A percentile compares a stretch with the other conserved stretches of the same genome.
phyloP scores from a whole-genome alignment of 2,329 filamentous ascomycete genomes.

The Coniosporium tulheliwenetii region DNA sequence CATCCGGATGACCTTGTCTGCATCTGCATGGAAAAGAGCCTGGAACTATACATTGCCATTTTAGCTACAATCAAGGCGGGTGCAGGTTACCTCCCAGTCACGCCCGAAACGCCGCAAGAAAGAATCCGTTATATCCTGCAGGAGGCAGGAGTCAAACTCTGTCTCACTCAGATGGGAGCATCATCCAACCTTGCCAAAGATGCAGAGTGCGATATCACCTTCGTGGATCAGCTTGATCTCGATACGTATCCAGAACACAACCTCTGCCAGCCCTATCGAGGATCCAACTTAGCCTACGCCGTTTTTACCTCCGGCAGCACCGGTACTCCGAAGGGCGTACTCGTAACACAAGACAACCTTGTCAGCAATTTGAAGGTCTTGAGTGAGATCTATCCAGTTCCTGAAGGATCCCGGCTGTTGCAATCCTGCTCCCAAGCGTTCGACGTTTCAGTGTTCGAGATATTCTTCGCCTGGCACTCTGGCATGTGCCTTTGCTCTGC shows the following conservation, averaged over 20 bases:
- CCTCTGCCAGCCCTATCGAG: constrained; percentile 19
- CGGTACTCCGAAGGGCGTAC: constrained; percentile 63
- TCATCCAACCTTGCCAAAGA: constrained; percentile 4
- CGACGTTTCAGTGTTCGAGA: constrained; percentile 79
- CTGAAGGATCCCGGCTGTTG: constrained; percentile 43
- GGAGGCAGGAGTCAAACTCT: constrained; percentile 39
- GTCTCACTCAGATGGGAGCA: constrained; percentile 21
- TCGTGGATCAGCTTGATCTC: constrained; percentile 16
- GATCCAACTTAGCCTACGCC: constrained; percentile 50
- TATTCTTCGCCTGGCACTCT: constrained; percentile 67
- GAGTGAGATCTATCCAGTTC: constrained; percentile 46
- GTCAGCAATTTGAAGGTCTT: constrained; percentile 59
- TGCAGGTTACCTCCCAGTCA: constrained; percentile 64
- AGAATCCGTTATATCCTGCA: constrained; percentile 46
- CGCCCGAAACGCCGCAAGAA: constrained; percentile 51
- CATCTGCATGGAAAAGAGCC: constrained; percentile 63
- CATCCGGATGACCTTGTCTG: constrained; percentile 45
- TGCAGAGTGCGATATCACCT: constrained; percentile 5
- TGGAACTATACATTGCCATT: constrained; percentile 56
- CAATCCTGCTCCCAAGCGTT: constrained; percentile 78
- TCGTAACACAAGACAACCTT: constrained; percentile 62
- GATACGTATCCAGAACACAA: constrained; percentile 20
- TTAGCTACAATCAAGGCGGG: constrained; percentile 61
- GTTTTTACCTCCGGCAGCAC: constrained; percentile 79
- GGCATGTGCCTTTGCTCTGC: constrained; percentile 69